Percentiles rank a stretch among this genome's conserved stretches.
Evolutionary conservation across 768 basidiomycete species (phyloP).

Genomic region (Tylopilus felleus): DNA sequence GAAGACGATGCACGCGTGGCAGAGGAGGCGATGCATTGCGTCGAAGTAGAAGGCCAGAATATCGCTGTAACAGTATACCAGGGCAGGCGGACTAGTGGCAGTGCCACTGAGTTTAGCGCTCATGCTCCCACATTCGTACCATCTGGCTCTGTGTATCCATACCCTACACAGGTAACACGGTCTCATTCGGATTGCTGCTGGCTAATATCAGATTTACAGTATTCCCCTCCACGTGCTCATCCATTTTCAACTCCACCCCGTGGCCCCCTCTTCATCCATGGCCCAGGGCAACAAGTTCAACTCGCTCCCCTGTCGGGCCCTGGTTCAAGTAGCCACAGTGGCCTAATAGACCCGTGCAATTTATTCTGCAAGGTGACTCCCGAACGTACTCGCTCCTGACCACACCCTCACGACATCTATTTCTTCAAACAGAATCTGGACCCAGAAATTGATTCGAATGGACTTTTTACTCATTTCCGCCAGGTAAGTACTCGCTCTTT

Average conservation of each 20-base stretch:
- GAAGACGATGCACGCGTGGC: constrained; percentile 80
- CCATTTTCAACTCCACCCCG: constrained; percentile 43
- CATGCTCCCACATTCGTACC: constrained; percentile 78
- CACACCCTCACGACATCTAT: constrained; percentile 1
- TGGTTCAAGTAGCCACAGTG: constrained; percentile 80
- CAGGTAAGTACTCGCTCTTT: constrained; percentile 41
- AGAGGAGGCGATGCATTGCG: constrained; percentile 80
- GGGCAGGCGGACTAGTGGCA: constrained; percentile 53
- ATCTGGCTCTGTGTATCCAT: constrained; percentile 58
- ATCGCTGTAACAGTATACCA: constrained; percentile 82
- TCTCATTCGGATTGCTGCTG: neutral
- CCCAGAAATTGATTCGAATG: constrained; percentile 80
- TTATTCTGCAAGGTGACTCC: constrained; percentile 74
- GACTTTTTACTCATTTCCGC: constrained; percentile 78
- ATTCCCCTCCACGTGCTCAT: constrained; percentile 64
- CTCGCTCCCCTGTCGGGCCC: constrained; percentile 70
- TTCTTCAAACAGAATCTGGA: constrained; percentile 65
- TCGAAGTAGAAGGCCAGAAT: constrained; percentile 79
- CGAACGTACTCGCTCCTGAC: constrained; percentile 9
- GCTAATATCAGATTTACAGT: constrained; percentile 34
- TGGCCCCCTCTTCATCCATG: constrained; percentile 63
- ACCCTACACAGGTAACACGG: constrained; percentile 53
- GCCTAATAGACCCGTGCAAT: constrained; percentile 88
- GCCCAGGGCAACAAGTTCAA: constrained; percentile 89
- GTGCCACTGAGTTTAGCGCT: constrained; percentile 63